A percentile compares a stretch with the other conserved stretches of the same genome.
Conservation (phyloP, 805 yeast species). For the Candida sakaeoensis region DNA sequence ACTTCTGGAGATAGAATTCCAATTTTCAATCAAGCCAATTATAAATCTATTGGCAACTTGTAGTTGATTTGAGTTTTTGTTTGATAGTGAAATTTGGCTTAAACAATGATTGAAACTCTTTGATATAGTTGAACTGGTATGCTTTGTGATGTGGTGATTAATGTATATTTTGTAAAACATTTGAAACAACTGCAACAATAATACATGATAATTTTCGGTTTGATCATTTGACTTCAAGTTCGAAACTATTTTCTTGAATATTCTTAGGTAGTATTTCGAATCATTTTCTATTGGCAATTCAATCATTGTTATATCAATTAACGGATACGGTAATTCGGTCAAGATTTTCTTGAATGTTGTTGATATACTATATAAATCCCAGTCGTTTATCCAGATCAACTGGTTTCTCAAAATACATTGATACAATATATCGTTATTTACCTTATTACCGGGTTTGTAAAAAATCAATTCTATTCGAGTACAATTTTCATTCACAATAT, state of each 20-base stretch:
- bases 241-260: conserved; percentile 32
- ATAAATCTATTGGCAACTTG: conserved; percentile 53
- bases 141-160: conserved; percentile 38
- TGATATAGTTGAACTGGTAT: conserved; percentile 38
- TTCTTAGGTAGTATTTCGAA: conserved; percentile 36
- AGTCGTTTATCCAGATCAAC: conserved; percentile 50
- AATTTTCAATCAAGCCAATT: conserved; percentile 49
- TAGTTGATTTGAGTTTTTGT: conserved; percentile 42
- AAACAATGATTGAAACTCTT: conserved; percentile 52
- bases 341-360: conserved; percentile 45
- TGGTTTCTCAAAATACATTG: conserved; percentile 54
- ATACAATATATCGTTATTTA: conserved; percentile 41
- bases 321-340: conserved; percentile 48
- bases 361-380: conserved; percentile 52
- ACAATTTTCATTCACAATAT: conserved; percentile 44
- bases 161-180: conserved; percentile 35
- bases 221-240: conserved; percentile 14
- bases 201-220: conserved; percentile 14
- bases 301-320: conserved; percentile 49
- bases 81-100: conserved; percentile 44
- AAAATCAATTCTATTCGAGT: conserved; percentile 44
- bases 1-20: conserved; percentile 32
- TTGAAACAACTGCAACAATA: conserved; percentile 45
- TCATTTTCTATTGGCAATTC: conserved; percentile 53
- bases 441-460: conserved; percentile 54